Base-by-base conservation (phyloP, 208 protist species). In the Trypanosomatidae sp. region DNA sequence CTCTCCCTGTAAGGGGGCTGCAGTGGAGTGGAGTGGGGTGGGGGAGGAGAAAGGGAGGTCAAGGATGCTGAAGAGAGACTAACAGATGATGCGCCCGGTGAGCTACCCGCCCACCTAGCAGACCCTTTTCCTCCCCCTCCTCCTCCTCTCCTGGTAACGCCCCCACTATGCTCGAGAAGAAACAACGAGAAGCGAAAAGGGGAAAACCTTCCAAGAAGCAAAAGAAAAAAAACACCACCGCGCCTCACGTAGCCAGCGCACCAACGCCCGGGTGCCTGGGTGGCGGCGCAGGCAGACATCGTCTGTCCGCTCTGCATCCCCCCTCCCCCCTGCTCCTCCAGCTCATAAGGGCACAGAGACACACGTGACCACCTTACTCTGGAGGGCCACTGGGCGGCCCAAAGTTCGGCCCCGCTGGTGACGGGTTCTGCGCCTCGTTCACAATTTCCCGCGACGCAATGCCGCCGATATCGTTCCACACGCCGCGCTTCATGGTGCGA, bases 391-490 rank as follows among this genome's bases (percentile, higher is more conserved):
- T 79, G 5, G 88, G 86, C 10, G 80, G 75, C 6, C 87, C 87
- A 58, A 92, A 89, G 53, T 68, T 75, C 0, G 62, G 36, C 8
- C 87, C 87, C 7, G 73, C 86, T 3, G 85, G 87, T 33, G 70
- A 69, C n/a, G 83, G 49, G 43, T 59, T 82, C 78, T 91, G 84
- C 68, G 64, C 58, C 58, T 41, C 67, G 56, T 90, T 88, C 17
- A 77, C 84, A 71, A 87, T 80, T n/a, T 15, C 68, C 7, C 69
- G 67, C n/a, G 74, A 83, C 25, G 84, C 73, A 25, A 92, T 78
- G 25, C 82, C 90, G 50, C 90, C 88, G 2, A 95, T 69, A 73
- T 91, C 82, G 66, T 95, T 95, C 90, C 90, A 95, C 77, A 95
- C 86, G 41, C 87, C 88, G 9, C 69, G 71, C 49, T 81, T 74